Conservation (phyloP, 768 basidiomycete genomes). For the Termitomyces titanicus region DNA sequence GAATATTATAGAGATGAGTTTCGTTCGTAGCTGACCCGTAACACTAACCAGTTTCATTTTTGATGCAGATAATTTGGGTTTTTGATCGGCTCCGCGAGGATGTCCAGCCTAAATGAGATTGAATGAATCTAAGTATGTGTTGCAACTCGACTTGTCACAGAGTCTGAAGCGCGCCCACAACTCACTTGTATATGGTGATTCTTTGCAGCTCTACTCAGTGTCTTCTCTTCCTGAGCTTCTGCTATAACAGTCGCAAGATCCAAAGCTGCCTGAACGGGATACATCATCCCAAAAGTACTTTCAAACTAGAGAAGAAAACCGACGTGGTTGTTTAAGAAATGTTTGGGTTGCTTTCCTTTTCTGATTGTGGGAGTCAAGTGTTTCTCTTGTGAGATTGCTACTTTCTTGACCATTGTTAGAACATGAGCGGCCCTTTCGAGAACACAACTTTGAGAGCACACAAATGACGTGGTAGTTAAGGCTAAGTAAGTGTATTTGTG, state of each 20-base stretch:
- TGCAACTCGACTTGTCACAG: background rate
- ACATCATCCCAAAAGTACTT: background rate
- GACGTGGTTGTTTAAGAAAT: conserved; percentile 12
- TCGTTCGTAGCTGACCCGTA: background rate
- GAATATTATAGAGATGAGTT: background rate
- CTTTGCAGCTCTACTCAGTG: conserved; percentile 2
- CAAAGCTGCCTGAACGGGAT: conserved; percentile 3
- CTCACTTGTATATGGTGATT: conserved; percentile 10
- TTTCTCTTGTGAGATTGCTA: background rate
- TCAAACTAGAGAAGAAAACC: background rate
- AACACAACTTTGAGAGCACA: too few species aligned
- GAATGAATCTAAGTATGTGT: background rate
- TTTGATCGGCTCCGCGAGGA: conserved; percentile 2
- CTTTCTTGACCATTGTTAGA: background rate
- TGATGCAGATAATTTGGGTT: conserved; percentile 9
- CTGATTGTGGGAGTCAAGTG: background rate
- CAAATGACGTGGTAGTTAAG: too few species aligned
- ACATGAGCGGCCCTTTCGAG: background rate
- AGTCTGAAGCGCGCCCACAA: background rate
- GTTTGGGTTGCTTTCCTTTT: conserved; percentile 10
- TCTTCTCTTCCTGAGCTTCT: conserved; percentile 11
- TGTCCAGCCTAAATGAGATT: conserved; percentile 9
- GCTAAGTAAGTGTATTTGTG: too few species aligned
- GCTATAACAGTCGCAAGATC: conserved; percentile 12
- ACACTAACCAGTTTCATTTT: conserved; percentile 13